Evolutionary conservation across 2,329 filamentous ascomycete species (phyloP).

Genomic region (Trichoderma pleuroti): DNA sequence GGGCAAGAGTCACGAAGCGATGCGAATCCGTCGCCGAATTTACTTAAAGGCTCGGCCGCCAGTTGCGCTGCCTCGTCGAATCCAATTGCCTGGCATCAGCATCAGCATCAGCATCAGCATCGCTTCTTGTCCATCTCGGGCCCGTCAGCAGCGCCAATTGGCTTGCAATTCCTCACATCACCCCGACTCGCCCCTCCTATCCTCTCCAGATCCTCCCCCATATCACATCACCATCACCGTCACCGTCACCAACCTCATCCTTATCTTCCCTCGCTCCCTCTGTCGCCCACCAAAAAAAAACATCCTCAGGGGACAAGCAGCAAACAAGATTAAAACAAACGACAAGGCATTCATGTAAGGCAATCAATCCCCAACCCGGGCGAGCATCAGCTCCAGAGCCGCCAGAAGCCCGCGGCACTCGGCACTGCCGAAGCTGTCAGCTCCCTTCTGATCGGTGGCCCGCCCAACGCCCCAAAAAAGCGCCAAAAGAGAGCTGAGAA

Average conservation of each 20-base stretch:
- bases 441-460: slow-evolving; percentile 6
- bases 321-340: background rate
- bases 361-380: background rate
- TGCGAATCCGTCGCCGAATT: slow-evolving; percentile 4
- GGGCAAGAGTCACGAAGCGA: slow-evolving; percentile 19
- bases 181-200: background rate
- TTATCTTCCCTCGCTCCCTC: background rate
- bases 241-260: background rate
- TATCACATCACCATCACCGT: background rate
- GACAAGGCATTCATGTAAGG: background rate
- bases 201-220: background rate
- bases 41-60: slow-evolving; percentile 20
- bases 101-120: background rate
- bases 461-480: background rate
- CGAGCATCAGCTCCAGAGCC: background rate
- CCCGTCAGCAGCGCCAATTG: slow-evolving; percentile 8
- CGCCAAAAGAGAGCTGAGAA: background rate
- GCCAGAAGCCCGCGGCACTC: background rate
- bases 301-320: background rate
- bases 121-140: background rate
- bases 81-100: background rate
- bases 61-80: background rate
- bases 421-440: slow-evolving; percentile 17
- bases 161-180: background rate
- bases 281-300: background rate